phyloP scores from a whole-genome alignment of 2,329 filamentous ascomycete genomes.

The Phaeoacremonium minimum region DNA sequence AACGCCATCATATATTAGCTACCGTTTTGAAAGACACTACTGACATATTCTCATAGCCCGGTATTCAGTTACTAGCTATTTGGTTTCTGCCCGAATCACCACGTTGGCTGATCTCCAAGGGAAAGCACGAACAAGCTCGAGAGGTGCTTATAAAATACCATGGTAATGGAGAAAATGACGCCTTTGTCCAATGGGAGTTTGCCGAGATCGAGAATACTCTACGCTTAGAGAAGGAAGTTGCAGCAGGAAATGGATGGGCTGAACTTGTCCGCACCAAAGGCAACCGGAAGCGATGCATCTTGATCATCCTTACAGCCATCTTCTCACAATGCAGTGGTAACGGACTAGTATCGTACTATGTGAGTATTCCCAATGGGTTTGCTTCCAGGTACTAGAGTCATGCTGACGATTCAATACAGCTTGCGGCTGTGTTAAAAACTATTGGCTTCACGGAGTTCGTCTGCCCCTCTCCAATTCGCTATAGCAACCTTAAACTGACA shows the following conservation, averaged over 20 bases:
- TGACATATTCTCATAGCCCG: too few relatives aligned
- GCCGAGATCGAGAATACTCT: constrained; percentile 43
- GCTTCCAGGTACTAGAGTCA: too few relatives aligned
- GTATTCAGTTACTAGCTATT: constrained; percentile 49
- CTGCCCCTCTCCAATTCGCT: not conserved
- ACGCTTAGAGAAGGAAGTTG: constrained; percentile 30
- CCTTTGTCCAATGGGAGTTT: constrained; percentile 38
- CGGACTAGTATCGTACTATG: constrained; percentile 19
- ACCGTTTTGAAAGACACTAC: too few relatives aligned
- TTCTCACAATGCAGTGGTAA: constrained; percentile 17
- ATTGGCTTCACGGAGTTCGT: constrained; percentile 11
- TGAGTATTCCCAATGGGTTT: constrained; percentile 7
- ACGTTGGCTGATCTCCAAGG: constrained; percentile 15
- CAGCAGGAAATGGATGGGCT: constrained; percentile 29
- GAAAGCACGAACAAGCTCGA: constrained; percentile 33
- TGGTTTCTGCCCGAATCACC: constrained; percentile 46
- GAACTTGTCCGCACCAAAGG: constrained; percentile 24
- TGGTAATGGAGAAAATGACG: constrained; percentile 34
- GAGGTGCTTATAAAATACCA: constrained; percentile 40
- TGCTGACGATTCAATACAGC: too few relatives aligned
- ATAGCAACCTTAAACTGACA: not conserved
- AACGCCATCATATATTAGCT: too few relatives aligned
- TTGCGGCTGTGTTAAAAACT: constrained; percentile 6
- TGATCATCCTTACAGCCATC: constrained; percentile 26
- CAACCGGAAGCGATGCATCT: constrained; percentile 7